Evolutionary conservation across 2,329 filamentous ascomycete species (phyloP).

Genomic region (Paracoccidioides brasiliensis): DNA sequence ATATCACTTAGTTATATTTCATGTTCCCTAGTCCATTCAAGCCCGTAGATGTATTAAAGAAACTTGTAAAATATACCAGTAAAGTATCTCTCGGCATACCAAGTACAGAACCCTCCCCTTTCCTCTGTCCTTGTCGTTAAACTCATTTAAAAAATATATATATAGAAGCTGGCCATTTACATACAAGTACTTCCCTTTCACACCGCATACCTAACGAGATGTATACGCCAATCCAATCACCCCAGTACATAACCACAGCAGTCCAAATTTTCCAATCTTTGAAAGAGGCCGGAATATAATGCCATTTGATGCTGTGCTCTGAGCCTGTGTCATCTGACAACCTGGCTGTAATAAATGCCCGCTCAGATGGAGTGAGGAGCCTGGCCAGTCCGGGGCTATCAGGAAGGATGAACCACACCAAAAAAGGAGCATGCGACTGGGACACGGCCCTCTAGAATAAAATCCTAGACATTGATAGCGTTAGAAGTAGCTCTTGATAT

Average conservation of each 20-base stretch:
- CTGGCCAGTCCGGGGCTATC: slow-evolving; percentile 50
- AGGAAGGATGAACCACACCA: slow-evolving; percentile 48
- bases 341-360: slow-evolving; percentile 20
- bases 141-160: background rate
- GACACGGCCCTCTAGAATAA: slow-evolving; percentile 38
- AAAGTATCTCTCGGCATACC: too few relatives aligned
- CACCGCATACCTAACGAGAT: slow-evolving; percentile 5
- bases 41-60: too few relatives aligned
- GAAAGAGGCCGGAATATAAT: slow-evolving; percentile 33
- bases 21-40: too few relatives aligned
- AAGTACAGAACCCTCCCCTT: too few relatives aligned
- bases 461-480: slow-evolving; percentile 15
- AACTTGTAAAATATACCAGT: too few relatives aligned
- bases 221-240: slow-evolving; percentile 13
- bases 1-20: too few relatives aligned
- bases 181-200: too few relatives aligned
- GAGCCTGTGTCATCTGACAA: slow-evolving; percentile 16
- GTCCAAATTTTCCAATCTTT: slow-evolving; percentile 37
- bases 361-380: slow-evolving; percentile 42
- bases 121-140: too few relatives aligned
- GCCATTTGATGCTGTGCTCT: slow-evolving; percentile 23
- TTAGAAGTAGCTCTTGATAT: background rate
- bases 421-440: slow-evolving; percentile 38
- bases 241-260: slow-evolving; percentile 13
- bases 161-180: background rate